phyloP scores from a whole-genome alignment of 129 eudicot genomes.

The Rutidosis leptorrhynchoides region DNA sequence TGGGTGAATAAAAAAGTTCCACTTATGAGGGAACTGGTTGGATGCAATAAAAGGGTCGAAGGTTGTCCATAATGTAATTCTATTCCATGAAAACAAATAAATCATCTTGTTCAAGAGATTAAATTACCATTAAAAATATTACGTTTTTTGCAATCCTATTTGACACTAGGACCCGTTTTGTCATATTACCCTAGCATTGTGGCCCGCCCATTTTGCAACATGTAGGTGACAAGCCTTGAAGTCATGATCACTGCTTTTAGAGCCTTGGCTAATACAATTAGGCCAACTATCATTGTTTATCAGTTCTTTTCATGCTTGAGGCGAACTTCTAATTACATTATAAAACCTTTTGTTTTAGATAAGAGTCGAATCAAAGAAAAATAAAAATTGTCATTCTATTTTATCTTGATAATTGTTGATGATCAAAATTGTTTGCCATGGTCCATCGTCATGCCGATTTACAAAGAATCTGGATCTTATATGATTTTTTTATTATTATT shows the following conservation, averaged over 20 bases:
- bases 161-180: background rate
- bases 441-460: background rate
- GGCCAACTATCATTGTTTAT: background rate
- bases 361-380: background rate
- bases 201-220: background rate
- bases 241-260: background rate
- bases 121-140: too few relatives aligned
- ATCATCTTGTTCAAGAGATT: background rate
- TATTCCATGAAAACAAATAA: background rate
- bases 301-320: background rate
- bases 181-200: background rate
- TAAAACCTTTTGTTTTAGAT: background rate
- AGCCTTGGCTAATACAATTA: background rate
- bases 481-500: too few relatives aligned
- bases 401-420: background rate
- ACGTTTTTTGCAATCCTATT: background rate
- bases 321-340: background rate
- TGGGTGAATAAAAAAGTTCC: background rate
- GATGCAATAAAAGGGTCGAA: background rate
- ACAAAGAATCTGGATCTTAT: background rate
- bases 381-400: background rate
- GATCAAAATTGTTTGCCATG: background rate
- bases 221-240: background rate
- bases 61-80: background rate
- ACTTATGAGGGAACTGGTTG: background rate